These are phyloP conservation scores for Pestalotiopsis sp. DNA, from an alignment of 2,329 filamentous ascomycete genomes.

Conservation along the genomic window DNA sequence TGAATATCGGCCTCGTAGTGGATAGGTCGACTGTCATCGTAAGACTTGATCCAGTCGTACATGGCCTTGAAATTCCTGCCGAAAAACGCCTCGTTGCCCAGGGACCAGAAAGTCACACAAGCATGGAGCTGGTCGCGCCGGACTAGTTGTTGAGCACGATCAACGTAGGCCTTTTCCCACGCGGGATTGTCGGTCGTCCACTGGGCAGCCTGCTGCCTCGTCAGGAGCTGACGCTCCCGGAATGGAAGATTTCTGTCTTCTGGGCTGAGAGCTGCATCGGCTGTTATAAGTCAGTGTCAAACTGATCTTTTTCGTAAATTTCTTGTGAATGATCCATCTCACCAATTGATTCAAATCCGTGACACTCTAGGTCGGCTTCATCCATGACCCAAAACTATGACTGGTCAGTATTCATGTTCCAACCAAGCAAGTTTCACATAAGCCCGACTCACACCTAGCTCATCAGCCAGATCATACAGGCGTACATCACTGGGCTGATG, in stretches of 20 bases:
- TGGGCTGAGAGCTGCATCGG: constrained; percentile 30
- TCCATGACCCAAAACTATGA: constrained; percentile 56
- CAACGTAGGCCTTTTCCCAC: constrained; percentile 63
- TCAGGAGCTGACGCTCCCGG: constrained; percentile 31
- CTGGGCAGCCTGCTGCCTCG: constrained; percentile 38
- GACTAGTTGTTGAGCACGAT: constrained; percentile 64
- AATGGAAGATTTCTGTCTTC: constrained; percentile 28
- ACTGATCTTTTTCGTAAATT: background rate
- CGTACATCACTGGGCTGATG: constrained; percentile 59
- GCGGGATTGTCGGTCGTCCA: constrained; percentile 58
- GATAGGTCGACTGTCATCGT: constrained; percentile 56
- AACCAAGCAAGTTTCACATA: background rate
- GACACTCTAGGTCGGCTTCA: constrained; percentile 44
- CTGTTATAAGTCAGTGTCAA: constrained; percentile 12
- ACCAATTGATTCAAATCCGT: constrained; percentile 34
- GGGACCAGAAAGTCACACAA: constrained; percentile 67
- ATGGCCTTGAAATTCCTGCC: constrained; percentile 65
- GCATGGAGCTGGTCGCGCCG: constrained; percentile 66
- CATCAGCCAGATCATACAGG: constrained; percentile 56
- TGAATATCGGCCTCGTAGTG: constrained; percentile 64
- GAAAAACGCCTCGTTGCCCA: constrained; percentile 70
- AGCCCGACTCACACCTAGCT: constrained; percentile 42
- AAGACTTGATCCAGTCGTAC: constrained; percentile 59
- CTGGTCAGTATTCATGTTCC: constrained; percentile 11
- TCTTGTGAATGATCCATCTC: background rate